phyloP scores from a whole-genome alignment of 768 basidiomycete genomes.

The Dioszegia hungarica region DNA sequence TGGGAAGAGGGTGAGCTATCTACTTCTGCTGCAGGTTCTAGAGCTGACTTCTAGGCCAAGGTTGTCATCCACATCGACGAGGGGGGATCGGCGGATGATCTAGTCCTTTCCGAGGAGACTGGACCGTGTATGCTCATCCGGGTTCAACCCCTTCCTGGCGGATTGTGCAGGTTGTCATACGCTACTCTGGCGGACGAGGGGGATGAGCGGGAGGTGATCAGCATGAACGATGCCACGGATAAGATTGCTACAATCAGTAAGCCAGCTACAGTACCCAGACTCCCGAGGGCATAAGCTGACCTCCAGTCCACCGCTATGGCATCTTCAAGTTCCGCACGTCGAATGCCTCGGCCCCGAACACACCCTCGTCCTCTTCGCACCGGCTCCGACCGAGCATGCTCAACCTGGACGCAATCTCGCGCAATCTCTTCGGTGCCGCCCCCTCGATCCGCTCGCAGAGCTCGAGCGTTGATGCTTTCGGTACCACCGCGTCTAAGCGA shows the following conservation, averaged over 20 bases:
- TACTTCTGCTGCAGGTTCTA: too few relatives aligned
- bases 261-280: constrained; percentile 26
- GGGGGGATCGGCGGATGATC: constrained; percentile 65
- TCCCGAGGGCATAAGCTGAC: constrained; percentile 7
- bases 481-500: constrained; percentile 58
- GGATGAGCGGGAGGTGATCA: constrained; percentile 61
- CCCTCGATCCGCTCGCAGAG: constrained; percentile 19
- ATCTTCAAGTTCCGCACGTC: constrained; percentile 82
- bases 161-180: constrained; percentile 66
- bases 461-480: constrained; percentile 67
- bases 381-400: constrained; percentile 75
- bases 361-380: constrained; percentile 67
- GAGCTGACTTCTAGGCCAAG: constrained; percentile 62
- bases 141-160: constrained; percentile 77
- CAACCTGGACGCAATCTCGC: constrained; percentile 80
- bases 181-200: constrained; percentile 15
- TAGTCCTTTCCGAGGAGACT: constrained; percentile 64
- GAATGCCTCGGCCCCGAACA: constrained; percentile 71
- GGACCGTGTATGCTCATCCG: constrained; percentile 76
- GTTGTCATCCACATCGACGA: constrained; percentile 82
- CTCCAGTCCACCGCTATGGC: constrained; percentile 59
- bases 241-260: constrained; percentile 77
- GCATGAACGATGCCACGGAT: constrained; percentile 67
- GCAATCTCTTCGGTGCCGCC: constrained; percentile 72
- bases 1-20: constrained; percentile 63